Conservation (phyloP, 768 basidiomycete genomes). For the Lactarius evosmus region DNA sequence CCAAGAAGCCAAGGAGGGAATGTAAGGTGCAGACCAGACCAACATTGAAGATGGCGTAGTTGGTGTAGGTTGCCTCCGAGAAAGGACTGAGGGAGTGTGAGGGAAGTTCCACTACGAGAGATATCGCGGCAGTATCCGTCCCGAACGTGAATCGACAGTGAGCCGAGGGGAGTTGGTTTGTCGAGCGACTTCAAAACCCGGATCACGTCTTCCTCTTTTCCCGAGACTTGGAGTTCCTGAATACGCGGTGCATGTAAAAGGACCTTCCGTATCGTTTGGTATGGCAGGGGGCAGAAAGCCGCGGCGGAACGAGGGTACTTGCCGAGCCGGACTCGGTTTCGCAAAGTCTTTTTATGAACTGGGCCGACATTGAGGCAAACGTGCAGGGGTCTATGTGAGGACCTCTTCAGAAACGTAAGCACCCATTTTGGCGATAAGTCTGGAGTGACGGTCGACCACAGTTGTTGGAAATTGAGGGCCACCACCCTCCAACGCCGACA, state of each 20-base stretch:
- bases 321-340: background rate
- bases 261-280: constrained; percentile 2
- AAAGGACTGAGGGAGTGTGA: constrained; percentile 4
- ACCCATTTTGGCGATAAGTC: constrained; percentile 10
- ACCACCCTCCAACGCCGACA: constrained; percentile 13
- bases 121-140: background rate
- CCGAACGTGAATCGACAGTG: constrained; percentile 2
- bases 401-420: constrained; percentile 5
- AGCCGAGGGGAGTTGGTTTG: constrained; percentile 3
- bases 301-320: background rate
- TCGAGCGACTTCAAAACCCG: constrained; percentile 12
- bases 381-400: constrained; percentile 1
- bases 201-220: constrained; percentile 3
- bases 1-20: constrained; percentile 9
- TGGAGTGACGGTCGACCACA: constrained; percentile 12
- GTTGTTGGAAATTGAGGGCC: constrained; percentile 3
- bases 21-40: constrained; percentile 5
- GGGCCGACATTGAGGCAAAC: constrained; percentile 3
- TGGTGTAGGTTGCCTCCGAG: constrained; percentile 1
- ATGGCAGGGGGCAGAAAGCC: background rate
- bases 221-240: constrained; percentile 5
- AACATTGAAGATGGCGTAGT: constrained; percentile 11
- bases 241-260: constrained; percentile 4
- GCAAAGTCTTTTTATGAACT: background rate
- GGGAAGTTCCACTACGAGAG: background rate